These are phyloP conservation scores for Hymenoscyphus repandus DNA, from an alignment of 2,329 filamentous ascomycete genomes.

Conservation along the genomic window DNA sequence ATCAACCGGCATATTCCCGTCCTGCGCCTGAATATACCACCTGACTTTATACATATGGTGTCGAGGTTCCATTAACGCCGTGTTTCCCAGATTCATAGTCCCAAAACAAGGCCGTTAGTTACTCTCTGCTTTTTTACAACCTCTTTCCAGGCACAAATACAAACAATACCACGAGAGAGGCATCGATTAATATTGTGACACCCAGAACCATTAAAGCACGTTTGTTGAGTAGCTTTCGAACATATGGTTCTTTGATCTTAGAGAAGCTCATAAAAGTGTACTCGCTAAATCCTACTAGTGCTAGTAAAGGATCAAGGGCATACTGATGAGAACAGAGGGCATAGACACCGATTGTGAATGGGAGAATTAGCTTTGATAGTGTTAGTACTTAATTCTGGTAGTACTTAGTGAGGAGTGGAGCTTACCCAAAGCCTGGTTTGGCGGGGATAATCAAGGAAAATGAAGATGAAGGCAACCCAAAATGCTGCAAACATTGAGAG, in stretches of 20 bases:
- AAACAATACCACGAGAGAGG: conserved; percentile 82
- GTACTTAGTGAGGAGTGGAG: conserved; percentile 14
- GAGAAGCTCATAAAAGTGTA: conserved; percentile 95
- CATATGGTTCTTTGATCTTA: conserved; percentile 82
- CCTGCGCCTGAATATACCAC: neutral
- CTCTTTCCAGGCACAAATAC: conserved; percentile 90
- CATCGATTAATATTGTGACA: conserved; percentile 70
- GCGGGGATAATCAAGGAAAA: conserved; percentile 77
- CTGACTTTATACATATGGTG: neutral
- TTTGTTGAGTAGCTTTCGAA: conserved; percentile 78
- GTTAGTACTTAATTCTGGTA: conserved; percentile 10
- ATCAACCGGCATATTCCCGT: neutral
- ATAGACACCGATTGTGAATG: conserved; percentile 89
- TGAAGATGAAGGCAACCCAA: conserved; percentile 90
- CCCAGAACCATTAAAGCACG: conserved; percentile 76
- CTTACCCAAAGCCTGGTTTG: conserved; percentile 78
- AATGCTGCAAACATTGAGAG: conserved; percentile 85
- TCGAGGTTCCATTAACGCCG: conserved; percentile 2
- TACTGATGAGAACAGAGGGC: conserved; percentile 90
- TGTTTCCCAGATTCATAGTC: neutral
- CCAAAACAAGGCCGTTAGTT: conserved; percentile 5
- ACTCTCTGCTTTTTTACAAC: conserved; percentile 42
- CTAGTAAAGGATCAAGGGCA: conserved; percentile 86
- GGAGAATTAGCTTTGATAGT: conserved; percentile 65
- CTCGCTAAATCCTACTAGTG: conserved; percentile 84